Evolutionary conservation across 2,329 filamentous ascomycete genomes (phyloP), one percentile per base, ranked within the genome.

Genomic region (Aspergillus puulaauensis): DNA sequence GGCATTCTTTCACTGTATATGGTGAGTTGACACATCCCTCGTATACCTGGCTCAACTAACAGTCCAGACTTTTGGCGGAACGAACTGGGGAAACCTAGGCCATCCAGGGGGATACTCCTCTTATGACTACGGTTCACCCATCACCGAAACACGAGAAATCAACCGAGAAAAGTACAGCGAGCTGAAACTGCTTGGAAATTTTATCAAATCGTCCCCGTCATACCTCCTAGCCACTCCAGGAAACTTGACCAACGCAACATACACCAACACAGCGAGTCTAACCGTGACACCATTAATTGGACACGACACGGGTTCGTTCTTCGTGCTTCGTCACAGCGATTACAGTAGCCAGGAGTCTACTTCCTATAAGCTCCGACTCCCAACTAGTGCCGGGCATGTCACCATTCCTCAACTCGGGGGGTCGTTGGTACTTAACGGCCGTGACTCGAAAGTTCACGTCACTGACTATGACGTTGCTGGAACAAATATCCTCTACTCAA

Each of bases 61-160:
- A 12, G 12, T 33, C 0, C 35, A 84, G 83, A 86, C 83, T 1
- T 90, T 82, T 63, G 90, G 90, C 14, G 90, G 90, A 6, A 93
- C 90, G 0, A 95, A 93, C 69, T 93, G 90, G 90, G 90, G 90
- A 0, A 93, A 91, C 61, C 73, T 91, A 4, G 88, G 90, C 0
- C 85, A 91, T 63, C 81, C 87, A 9, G 86, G 85, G 11, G 85
- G 82, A 3, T 87, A 87, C 59, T 86, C 83, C 0, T 82, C 79
- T 3, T 87, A 87, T 65, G 84, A 87, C 64, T 87, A 86, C 64
- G 82, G 83, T 5, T 79, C 85, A 4, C 77, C 80, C 6, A 90
- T 93, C 52, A 80, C 82, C 1, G 90, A 95, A 68, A 86, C 90
- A 43, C 82, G 90, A 23, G 82, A 82, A 1, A 77, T 93, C 3